Base-by-base conservation (phyloP, 768 basidiomycete species). In the Crassisporium funariophilum region DNA sequence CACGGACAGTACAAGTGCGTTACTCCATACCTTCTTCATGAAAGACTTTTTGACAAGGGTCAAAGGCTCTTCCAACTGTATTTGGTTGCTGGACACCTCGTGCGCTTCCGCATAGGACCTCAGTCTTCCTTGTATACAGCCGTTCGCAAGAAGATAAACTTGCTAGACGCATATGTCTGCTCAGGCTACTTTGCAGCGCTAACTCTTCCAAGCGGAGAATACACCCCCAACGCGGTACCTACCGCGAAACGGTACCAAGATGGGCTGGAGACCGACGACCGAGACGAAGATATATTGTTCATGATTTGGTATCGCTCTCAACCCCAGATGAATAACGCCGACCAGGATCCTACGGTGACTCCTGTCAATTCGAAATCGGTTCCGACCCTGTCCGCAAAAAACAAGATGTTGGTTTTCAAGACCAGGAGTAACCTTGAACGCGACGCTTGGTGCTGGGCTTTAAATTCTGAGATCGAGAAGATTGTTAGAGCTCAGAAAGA, bases 401-500 rank as follows among this genome's bases (percentile, higher is more conserved):
- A 80, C 49, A 84, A 85, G 62, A 55, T 83, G 45, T 56, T 78
- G 12, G 76, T 93, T 1, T 86, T 88, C 55, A 78, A 83, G 51
- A 83, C 87, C 41, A 75, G 93, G 61, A 92, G 83, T 60, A 83
- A 84, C 68, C 72, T 98, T 27, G 95, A 98, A 66, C 74, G 95
- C 21, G 94, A 98, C 64, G 77, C 86, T 21, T 98, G 95, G 95
- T 92, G 92, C 56, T 97, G 90, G 88, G 91, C 91, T 1, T 68
- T 98, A 55, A 93, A 91, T 50, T 80, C 79, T 35, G 92, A 95
- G 69, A 92, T 97, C 51, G 93, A 98, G 67, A 84, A 83, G 62
- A 68, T 88, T 11, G 81, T 81, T 29, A 73, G 90, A 59, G 67
- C 68, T 7, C 81, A 83, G 57, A 70, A 61, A 50, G 79, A 77